Conservation (phyloP, 495 filamentous ascomycete genomes). For the Neurospora sp. region DNA sequence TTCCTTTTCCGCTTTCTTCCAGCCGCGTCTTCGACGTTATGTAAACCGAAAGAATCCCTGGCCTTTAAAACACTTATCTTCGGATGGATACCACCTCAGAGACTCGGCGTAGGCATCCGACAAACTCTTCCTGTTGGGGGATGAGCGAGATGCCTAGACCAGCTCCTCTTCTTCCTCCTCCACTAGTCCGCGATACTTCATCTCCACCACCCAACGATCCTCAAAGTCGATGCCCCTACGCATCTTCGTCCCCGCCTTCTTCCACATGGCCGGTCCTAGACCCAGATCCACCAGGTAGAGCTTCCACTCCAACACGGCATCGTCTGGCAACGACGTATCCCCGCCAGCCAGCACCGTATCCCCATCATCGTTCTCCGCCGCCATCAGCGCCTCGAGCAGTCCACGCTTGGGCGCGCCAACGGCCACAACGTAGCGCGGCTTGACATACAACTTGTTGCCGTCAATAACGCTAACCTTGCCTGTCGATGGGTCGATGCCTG, state of each 20-base stretch:
- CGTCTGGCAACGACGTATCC: conserved; percentile 16
- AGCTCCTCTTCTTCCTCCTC: conserved; percentile 16
- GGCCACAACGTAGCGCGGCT: conserved; percentile 66
- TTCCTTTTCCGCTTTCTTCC: not conserved
- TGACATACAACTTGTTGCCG: conserved; percentile 60
- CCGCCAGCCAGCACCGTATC: conserved; percentile 22
- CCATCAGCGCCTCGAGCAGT: conserved; percentile 57
- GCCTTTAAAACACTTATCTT: not conserved
- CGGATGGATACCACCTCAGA: not conserved
- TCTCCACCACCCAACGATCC: conserved; percentile 66
- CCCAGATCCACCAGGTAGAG: conserved; percentile 80
- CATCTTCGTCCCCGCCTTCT: conserved; percentile 69
- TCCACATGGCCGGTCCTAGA: conserved; percentile 71
- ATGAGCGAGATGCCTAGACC: not conserved
- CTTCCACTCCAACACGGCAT: conserved; percentile 47
- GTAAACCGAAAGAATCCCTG: not conserved
- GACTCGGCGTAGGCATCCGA: not conserved
- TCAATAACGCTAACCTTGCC: conserved; percentile 53
- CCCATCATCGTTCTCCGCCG: conserved; percentile 44
- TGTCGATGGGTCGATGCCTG: conserved; percentile 68
- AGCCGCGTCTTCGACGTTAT: not conserved
- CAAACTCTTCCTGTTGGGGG: not conserved
- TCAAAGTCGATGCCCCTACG: conserved; percentile 79
- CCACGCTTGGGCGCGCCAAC: conserved; percentile 80
- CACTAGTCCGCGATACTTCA: conserved; percentile 37